Base-by-base conservation (phyloP, 2,329 filamentous ascomycete genomes). In the Diaporthe caulivora region DNA sequence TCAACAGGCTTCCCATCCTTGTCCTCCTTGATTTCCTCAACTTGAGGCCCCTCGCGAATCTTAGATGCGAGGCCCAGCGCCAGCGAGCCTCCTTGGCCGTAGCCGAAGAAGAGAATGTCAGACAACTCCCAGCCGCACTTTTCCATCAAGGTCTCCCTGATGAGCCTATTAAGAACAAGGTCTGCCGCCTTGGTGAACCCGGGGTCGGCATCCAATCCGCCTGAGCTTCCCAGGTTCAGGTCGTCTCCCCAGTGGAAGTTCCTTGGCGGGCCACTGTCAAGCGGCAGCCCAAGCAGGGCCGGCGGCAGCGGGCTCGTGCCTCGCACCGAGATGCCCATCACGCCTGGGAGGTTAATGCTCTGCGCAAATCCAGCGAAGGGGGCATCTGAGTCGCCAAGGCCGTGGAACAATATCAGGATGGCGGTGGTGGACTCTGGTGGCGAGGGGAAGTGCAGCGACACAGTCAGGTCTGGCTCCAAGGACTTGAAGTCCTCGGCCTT, bases 401-500 rank as follows among this genome's bases (percentile, higher is more conserved):
- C 95, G 82, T 97, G 95, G 73, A 97, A 90, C 68, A 97, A 89
- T 79, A 97, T 84, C 75, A 97, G 90, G 77, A 97, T 87, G 78
- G 95, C 92, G 55, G 91, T 93, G 13, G 92, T 90, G 17, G 89
- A 88, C 75, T 93, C 90, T 49, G 88, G 84, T 29, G 88, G 87
- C 37, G 84, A 81, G 54, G 88, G 87, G 79, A 85, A 87, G 77
- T 87, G 84, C 58, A 88, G 80, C 67, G 85, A 82, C 73, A 87
- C 78, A 17, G 83, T 83, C 69, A 89, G 82, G 57, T 79, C 79
- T 51, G 84, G 78, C 29, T 81, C 76, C 51, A 89, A 83, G 40
- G 84, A 77, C 49, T 82, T 75, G 76, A 91, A 90, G 80, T 91
- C 89, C 21, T 82, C 82, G 11, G 82, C 80, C 29, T 85, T 86